Base-by-base conservation (phyloP, 2,329 filamentous ascomycete genomes). In the Colletotrichum phormii region DNA sequence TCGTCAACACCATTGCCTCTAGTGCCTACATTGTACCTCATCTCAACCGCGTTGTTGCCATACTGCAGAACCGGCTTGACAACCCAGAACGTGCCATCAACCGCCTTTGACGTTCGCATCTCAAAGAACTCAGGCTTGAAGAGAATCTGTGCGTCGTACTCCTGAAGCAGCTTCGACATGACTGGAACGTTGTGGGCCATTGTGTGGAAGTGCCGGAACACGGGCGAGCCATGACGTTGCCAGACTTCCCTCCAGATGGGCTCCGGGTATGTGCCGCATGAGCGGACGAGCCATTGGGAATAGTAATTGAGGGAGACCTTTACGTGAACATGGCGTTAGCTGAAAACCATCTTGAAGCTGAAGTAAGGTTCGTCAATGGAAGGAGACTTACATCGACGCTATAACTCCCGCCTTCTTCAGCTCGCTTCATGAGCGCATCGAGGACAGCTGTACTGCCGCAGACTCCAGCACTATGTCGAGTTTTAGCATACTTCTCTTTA, bases 81-180 rank as follows among this genome's bases (percentile, higher is more conserved):
- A 6, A 78, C 78, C 13, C 77, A 65, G 33, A 88, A 78, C 1
- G 79, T 77, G 8, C 77, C 80, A 5, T 59, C 31, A 11, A 74
- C 55, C 1, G 70, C 72, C 2, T 64, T 55, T 0, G 72, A 74
- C 31, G n/a, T 59, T 6, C 72, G 57, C 3, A 62, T 29, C 13
- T 87, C 83, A 69, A 90, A 89, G 77, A 88, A 90, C 0, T 80
- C 78, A 0, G 84, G 81, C 5, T 84, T 81, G 68, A 90, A 85
- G 1, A 89, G 73, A 0, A 49, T 70, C 4, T 37, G 35, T n/a
- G 46, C 18, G 22, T 81, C 81, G 66, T 87, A 79, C 62, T 83
- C 75, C 24, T 80, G 67, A 29, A 87, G 75, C 77, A 85, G 80
- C 22, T 80, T 79, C 53, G 86, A 64, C 74, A 85, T 84, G 4